A percentile compares a stretch with the other conserved stretches of the same genome.
Conservation (phyloP, 2,329 filamentous ascomycete genomes). For the Pseudocercospora eumusae region DNA sequence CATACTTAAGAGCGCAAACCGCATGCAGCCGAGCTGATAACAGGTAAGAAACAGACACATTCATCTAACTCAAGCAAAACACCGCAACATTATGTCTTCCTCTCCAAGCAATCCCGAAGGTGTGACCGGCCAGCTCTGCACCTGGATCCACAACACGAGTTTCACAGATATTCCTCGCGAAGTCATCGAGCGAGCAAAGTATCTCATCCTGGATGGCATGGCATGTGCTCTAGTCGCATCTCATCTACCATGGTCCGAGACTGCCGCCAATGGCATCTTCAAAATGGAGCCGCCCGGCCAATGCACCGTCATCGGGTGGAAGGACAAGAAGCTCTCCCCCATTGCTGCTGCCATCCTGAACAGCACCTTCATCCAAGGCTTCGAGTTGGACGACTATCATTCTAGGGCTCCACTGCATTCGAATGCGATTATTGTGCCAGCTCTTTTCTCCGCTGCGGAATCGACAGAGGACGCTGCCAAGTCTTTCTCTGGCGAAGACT, state of each 20-base stretch:
- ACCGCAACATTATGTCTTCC: conserved; percentile 11
- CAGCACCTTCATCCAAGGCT: conserved; percentile 19
- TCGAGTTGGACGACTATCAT: conserved; percentile 20
- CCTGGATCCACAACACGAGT: conserved; percentile 10
- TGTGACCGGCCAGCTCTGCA: conserved; percentile 11
- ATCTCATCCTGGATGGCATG: conserved; percentile 17
- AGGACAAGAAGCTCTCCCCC: conserved; percentile 12
- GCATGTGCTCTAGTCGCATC: conserved; percentile 16
- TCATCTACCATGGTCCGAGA: conserved; percentile 20
- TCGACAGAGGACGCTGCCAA: not conserved
- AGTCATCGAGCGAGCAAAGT: conserved; percentile 18
- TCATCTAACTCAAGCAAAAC: not conserved
- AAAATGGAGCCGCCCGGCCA: conserved; percentile 17
- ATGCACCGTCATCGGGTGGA: conserved; percentile 20
- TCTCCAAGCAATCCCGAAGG: conserved; percentile 14
- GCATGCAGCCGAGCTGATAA: not conserved
- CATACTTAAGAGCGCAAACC: not conserved
- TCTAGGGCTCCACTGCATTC: conserved; percentile 17
- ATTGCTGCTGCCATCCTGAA: conserved; percentile 15
- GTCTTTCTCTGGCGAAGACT: conserved; percentile 12
- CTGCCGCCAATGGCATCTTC: conserved; percentile 15
- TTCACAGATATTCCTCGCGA: conserved; percentile 12
- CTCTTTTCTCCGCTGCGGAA: conserved; percentile 14
- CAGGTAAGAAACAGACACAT: not conserved
- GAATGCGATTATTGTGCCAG: conserved; percentile 14